Base-by-base conservation (phyloP, 768 basidiomycete species). In the Phylloporus rhodoxanthus region DNA sequence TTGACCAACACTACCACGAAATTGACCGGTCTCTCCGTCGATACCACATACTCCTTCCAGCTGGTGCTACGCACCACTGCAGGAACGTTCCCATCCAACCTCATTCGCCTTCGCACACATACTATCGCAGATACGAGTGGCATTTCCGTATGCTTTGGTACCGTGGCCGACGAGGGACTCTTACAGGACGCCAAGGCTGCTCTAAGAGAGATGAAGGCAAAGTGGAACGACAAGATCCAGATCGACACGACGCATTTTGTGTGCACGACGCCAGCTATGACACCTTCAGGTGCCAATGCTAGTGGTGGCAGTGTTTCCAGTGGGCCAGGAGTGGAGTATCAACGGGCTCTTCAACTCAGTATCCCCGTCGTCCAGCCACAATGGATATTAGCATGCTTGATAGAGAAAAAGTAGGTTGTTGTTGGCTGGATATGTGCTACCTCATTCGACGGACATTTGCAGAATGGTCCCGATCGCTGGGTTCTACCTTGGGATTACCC, bases 241-340 rank as follows among this genome's bases (percentile, higher is more conserved):
- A 94, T 98, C 50, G 95, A 99, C 63, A 98, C 95, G 9, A 97
- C 94, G 0, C 95, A 99, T 68, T 99, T 96, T 57, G 93, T 97
- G 36, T 95, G 93, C 64, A 95, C 92, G 15, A 91, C 88, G 0
- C 91, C 93, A 3, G 85, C 84, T 1, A 77, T 81, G 9, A 84
- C 81, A 0, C 79, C 82, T 0, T 58, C 66, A 9, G 84, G 80
- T 28, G 81, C 81, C 9, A 75, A 72, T 50, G 75, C 75, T 0
- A 72, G 75, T 8, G 81, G 84, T 1, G 77, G 73, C 48, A 63
- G 72, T 1, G 70, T 72, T 10, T 70, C 75, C 14, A 80, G 81
- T 2, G 67, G 65, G n/a, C 87, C 91, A 0, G 86, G 86, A 0
- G 84, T 88, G 7, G 90, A 93, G 58, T 98, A 97, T 65, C 92